Percentiles rank a stretch among this genome's conserved stretches.
These are phyloP conservation scores for Handroanthus guayacan DNA, from an alignment of 257 asterid genomes.

Conservation along the genomic window DNA sequence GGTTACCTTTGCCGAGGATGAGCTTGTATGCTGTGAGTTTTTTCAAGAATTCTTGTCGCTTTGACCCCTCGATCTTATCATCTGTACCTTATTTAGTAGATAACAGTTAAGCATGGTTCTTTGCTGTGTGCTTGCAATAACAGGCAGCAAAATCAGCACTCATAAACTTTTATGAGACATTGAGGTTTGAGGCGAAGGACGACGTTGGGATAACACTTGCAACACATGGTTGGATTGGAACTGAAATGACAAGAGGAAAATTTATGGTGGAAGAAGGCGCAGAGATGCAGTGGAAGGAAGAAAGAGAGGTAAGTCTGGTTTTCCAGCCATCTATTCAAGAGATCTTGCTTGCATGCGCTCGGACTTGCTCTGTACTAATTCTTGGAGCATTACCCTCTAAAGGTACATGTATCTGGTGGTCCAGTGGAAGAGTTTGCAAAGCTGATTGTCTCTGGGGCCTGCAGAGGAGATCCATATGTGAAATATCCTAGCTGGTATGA, in stretches of 20 bases:
- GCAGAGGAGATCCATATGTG: conserved; percentile 83
- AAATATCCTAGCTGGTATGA: conserved; percentile 92
- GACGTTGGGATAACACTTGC: conserved; percentile 87
- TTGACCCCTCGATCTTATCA: too few species aligned
- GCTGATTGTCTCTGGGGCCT: conserved; percentile 76
- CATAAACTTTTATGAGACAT: conserved; percentile 80
- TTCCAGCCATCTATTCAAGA: not conserved
- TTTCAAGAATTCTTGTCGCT: too few species aligned
- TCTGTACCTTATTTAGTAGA: too few species aligned
- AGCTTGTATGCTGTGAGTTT: conserved; percentile 83
- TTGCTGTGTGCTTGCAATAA: too few species aligned
- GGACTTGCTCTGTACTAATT: too few species aligned
- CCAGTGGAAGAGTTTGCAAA: conserved; percentile 86
- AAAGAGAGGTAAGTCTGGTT: conserved; percentile 65
- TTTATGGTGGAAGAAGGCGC: conserved; percentile 94
- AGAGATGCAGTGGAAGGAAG: conserved; percentile 98
- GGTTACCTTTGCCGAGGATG: conserved; percentile 97
- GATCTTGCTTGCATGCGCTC: too few species aligned
- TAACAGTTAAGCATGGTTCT: too few species aligned
- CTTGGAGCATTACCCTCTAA: not conserved
- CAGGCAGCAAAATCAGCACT: conserved; percentile 93
- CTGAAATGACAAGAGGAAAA: conserved; percentile 76
- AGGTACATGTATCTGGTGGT: conserved; percentile 75
- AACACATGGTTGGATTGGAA: conserved; percentile 91
- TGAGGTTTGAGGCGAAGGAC: conserved; percentile 75